These are phyloP conservation scores for Elsinoe necatrix DNA, from an alignment of 2,329 filamentous ascomycete genomes.

Conservation along the genomic window DNA sequence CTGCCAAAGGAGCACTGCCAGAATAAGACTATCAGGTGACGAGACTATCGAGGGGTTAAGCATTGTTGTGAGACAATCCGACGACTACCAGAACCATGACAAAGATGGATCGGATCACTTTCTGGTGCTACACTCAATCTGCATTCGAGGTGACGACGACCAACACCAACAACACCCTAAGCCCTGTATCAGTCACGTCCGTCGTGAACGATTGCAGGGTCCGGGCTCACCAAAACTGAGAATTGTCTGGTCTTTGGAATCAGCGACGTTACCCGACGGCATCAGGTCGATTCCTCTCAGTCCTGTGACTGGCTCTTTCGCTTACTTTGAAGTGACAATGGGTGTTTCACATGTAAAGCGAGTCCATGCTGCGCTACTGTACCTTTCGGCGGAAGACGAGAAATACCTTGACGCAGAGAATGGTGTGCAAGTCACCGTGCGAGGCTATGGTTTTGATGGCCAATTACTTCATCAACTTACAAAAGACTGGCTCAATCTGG, in stretches of 20 bases:
- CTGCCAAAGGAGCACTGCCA: background rate
- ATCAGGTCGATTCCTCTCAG: conserved; percentile 23
- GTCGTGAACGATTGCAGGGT: background rate
- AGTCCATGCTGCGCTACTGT: conserved; percentile 27
- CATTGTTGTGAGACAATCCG: background rate
- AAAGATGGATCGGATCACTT: background rate
- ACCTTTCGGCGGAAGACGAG: conserved; percentile 4
- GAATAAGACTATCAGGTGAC: background rate
- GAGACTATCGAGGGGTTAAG: background rate
- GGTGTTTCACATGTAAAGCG: conserved; percentile 23
- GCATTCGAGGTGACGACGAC: conserved; percentile 5
- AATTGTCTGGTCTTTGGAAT: background rate
- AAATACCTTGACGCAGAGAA: background rate
- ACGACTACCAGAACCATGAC: background rate
- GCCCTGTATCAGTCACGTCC: background rate
- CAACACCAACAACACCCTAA: background rate
- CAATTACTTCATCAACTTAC: conserved; percentile 1
- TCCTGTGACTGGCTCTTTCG: conserved; percentile 29
- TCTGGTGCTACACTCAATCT: conserved; percentile 14
- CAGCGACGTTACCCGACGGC: background rate
- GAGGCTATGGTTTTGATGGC: conserved; percentile 28
- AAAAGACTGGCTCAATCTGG: background rate
- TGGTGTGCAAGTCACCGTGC: conserved; percentile 17
- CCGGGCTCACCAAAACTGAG: background rate
- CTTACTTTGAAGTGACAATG: conserved; percentile 27